phyloP scores from a whole-genome alignment of 768 basidiomycete genomes.

The Mycena chlorophos region DNA sequence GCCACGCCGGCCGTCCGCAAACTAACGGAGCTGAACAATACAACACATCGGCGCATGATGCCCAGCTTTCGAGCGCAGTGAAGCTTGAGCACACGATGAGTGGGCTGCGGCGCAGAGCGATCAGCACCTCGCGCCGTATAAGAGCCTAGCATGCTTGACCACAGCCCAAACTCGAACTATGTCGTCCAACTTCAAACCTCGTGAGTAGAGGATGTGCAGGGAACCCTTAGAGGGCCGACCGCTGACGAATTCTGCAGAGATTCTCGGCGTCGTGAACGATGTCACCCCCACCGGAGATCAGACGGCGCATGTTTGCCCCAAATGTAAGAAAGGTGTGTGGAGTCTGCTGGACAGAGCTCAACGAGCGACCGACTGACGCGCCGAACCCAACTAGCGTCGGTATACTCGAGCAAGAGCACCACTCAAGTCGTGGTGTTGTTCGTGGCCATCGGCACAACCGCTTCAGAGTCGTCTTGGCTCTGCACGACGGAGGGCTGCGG shows the following conservation, averaged over 20 bases:
- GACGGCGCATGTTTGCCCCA: not conserved
- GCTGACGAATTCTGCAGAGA: not conserved
- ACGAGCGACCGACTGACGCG: conserved; percentile 12
- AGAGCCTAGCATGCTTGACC: too few species aligned
- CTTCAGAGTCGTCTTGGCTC: not conserved
- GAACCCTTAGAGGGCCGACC: too few species aligned
- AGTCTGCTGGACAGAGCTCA: conserved; percentile 11
- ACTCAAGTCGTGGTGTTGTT: conserved; percentile 10
- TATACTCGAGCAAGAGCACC: conserved; percentile 7
- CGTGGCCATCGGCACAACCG: conserved; percentile 1
- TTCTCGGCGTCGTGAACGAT: not conserved
- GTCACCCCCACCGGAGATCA: not conserved
- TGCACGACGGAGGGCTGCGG: conserved; percentile 12
- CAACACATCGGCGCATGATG: too few species aligned
- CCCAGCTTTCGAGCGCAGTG: too few species aligned
- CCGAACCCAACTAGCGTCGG: not conserved
- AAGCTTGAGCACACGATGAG: too few species aligned
- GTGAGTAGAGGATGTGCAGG: too few species aligned
- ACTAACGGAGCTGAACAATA: too few species aligned
- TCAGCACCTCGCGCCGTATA: too few species aligned
- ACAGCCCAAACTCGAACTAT: too few species aligned
- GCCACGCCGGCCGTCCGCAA: too few species aligned
- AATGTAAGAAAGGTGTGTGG: not conserved
- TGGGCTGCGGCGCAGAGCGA: too few species aligned
- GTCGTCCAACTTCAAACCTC: too few species aligned